Conservation (phyloP, 2,329 filamentous ascomycete species). For the Tolypocladium endophyticum region DNA sequence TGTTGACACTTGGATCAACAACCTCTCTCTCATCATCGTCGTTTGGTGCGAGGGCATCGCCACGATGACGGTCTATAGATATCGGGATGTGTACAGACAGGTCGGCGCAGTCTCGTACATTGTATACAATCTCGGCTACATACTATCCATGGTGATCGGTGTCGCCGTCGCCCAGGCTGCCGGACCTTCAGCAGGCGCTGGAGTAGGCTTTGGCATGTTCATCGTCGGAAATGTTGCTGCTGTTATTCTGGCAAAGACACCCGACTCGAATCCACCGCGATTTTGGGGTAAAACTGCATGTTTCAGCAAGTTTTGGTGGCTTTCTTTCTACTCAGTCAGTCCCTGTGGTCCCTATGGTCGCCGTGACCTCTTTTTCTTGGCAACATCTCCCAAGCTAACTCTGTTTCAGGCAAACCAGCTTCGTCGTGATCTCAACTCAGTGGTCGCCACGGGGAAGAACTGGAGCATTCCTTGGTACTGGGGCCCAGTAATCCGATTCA, state of each 20-base stretch:
- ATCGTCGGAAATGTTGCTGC: slow-evolving; percentile 24
- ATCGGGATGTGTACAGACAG: slow-evolving; percentile 30
- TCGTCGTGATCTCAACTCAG: slow-evolving; percentile 38
- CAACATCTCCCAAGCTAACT: neutral
- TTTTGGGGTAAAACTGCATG: slow-evolving; percentile 30
- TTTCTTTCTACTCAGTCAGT: neutral
- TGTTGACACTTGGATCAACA: slow-evolving; percentile 42
- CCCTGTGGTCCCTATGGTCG: too few species aligned
- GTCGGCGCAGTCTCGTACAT: slow-evolving; percentile 27
- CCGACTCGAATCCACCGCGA: slow-evolving; percentile 23
- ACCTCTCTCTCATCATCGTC: slow-evolving; percentile 38
- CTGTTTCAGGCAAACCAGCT: slow-evolving; percentile 36
- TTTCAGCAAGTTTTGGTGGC: slow-evolving; percentile 33
- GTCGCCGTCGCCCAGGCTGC: slow-evolving; percentile 34
- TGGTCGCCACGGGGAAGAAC: slow-evolving; percentile 33
- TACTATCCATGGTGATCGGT: slow-evolving; percentile 36
- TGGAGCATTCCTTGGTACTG: slow-evolving; percentile 39
- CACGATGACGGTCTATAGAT: slow-evolving; percentile 39
- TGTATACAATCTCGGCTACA: slow-evolving; percentile 35
- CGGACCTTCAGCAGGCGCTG: slow-evolving; percentile 29
- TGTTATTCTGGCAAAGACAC: slow-evolving; percentile 25
- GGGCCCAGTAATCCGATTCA: slow-evolving; percentile 23
- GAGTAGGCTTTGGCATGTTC: slow-evolving; percentile 37
- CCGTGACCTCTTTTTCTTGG: neutral
- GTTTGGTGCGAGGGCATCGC: slow-evolving; percentile 38